Evolutionary conservation across 2,329 filamentous ascomycete genomes (phyloP), one percentile per base, ranked within the genome.

Genomic region (Colletotrichum tropicicola): DNA sequence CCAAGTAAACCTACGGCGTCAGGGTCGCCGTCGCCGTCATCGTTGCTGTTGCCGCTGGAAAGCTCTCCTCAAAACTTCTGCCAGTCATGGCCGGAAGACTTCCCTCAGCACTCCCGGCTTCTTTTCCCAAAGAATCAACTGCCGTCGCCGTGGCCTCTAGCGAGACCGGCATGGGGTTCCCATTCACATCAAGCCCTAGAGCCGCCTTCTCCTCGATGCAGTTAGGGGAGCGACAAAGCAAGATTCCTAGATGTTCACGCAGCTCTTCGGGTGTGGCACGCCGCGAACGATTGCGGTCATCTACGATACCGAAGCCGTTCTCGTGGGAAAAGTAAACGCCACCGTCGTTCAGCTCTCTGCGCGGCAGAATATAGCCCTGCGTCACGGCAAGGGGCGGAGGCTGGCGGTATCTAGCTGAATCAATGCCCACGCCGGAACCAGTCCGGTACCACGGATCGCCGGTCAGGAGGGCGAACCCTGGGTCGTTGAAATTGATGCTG

Each of bases 241-340:
- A 13, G 21, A 55, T 32, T 12, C 52, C 52, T 19, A 55, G 27
- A 27, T 55, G 52, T 15, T 43, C 23, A 6, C 39, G 39, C 21
- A 55, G n/a, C 52, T 55, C 52, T n/a, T 44, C 52, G 13, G 52
- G 52, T 5, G 52, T 55, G 17, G 52, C 52, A 4, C 39, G 35
- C 52, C 52, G 35, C 35, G 52, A 55, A 23, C n/a, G 39, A 21
- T 55, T 55, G 25, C 52, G 52, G 21, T 43, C 35, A 13, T 55
- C 35, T 7, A 55, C 39, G 17, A 55, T 28, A 28, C 35, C 52
- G 21, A 55, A 23, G 21, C 39, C 52, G 15, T 52, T 28, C 17
- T 52, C 48, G 6, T 39, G 28, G 28, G 13, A 17, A 21, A 52
- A 52, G 48, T 35, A 52, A 9, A 44, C 13, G 21, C 44, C 37